Percentiles rank a stretch among this genome's conserved stretches.
These are phyloP conservation scores for Saturnispora quitensis DNA, from an alignment of 805 yeast species.

Conservation along the genomic window DNA sequence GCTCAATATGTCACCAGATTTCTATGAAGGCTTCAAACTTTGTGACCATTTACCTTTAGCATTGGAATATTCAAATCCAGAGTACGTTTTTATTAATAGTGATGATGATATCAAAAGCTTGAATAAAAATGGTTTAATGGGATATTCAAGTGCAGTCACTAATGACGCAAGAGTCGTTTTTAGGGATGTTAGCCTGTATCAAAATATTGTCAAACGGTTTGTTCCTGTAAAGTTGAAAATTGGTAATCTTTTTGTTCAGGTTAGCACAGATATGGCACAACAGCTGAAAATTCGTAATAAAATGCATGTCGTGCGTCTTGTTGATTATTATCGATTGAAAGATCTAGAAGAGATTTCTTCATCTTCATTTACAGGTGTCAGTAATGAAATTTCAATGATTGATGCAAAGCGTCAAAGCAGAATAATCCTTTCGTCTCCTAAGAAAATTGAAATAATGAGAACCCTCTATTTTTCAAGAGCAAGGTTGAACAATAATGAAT, in stretches of 20 bases:
- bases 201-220: conserved; percentile 38
- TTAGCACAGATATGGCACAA: conserved; percentile 37
- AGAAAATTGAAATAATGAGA: conserved; percentile 57
- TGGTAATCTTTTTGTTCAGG: conserved; percentile 61
- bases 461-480: conserved; percentile 60
- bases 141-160: conserved; percentile 32
- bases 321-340: conserved; percentile 36
- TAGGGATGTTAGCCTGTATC: conserved; percentile 44
- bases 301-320: conserved; percentile 29
- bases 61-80: neutral
- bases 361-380: conserved; percentile 36
- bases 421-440: conserved; percentile 38
- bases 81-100: conserved; percentile 33
- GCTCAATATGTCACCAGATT: conserved; percentile 36
- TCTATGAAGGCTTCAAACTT: conserved; percentile 12
- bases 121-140: conserved; percentile 37
- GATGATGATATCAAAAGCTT: conserved; percentile 36
- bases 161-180: conserved; percentile 45
- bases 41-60: conserved; percentile 9
- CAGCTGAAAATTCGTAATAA: conserved; percentile 30
- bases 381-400: conserved; percentile 40
- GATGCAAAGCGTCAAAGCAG: conserved; percentile 27
- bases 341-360: conserved; percentile 33
- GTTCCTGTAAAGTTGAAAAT: conserved; percentile 55
- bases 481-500: conserved; percentile 25